phyloP scores from a whole-genome alignment of 495 filamentous ascomycete genomes.

The Sabuloglossum arenarium region DNA sequence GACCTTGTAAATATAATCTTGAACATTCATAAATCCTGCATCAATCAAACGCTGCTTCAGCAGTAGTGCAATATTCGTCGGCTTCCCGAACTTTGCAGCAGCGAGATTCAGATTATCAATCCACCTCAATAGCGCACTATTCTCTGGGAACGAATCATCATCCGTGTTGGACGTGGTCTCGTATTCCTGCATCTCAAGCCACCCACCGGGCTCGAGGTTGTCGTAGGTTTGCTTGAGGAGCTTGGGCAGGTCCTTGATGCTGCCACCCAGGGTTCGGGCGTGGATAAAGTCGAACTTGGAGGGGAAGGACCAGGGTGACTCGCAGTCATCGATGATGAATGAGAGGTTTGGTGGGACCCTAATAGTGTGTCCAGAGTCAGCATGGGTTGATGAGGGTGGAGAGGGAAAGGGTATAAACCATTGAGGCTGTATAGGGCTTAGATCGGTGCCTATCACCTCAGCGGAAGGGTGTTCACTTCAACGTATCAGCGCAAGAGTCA shows the following conservation, averaged over 20 bases:
- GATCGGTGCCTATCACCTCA: constrained; percentile 5
- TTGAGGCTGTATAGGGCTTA: constrained; percentile 5
- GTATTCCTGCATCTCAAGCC: constrained; percentile 33
- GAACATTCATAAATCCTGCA: constrained; percentile 33
- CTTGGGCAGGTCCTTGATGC: constrained; percentile 35
- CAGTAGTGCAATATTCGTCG: constrained; percentile 17
- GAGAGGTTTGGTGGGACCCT: constrained; percentile 5
- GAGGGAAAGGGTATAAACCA: not conserved
- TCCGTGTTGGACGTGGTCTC: constrained; percentile 29
- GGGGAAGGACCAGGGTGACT: constrained; percentile 1
- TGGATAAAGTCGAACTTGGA: constrained; percentile 41
- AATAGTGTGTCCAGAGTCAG: not conserved
- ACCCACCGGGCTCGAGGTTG: constrained; percentile 36
- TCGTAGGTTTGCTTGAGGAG: constrained; percentile 27
- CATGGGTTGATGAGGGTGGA: not conserved
- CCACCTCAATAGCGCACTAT: constrained; percentile 15
- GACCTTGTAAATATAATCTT: constrained; percentile 11
- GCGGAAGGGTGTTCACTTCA: constrained; percentile 6
- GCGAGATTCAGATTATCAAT: constrained; percentile 18
- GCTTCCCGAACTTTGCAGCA: constrained; percentile 18
- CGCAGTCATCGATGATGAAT: constrained; percentile 5
- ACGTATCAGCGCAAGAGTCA: not conserved
- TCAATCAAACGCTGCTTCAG: constrained; percentile 23
- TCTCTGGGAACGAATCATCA: constrained; percentile 25
- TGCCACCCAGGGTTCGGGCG: constrained; percentile 32